Evolutionary conservation across 352 stramenopile species (phyloP).

Genomic region (Phytophthora vignae): DNA sequence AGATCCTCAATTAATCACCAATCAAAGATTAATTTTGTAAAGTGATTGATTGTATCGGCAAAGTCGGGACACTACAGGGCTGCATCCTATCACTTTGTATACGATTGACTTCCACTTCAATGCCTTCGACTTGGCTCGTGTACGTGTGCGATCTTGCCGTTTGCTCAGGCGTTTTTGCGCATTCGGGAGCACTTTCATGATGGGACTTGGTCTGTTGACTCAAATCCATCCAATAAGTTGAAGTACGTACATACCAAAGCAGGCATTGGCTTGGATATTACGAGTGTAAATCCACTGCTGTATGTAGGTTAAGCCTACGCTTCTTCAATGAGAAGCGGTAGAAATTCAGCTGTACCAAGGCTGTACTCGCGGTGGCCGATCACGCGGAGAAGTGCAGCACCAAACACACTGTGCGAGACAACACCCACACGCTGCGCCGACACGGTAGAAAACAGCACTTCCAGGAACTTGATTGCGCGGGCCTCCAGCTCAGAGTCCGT

Average conservation of each 20-base stretch:
- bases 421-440: constrained; percentile 27
- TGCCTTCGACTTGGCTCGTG: neutral
- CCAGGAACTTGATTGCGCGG: constrained; percentile 32
- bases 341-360: constrained; percentile 35
- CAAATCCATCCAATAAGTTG: too few species aligned
- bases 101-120: constrained; percentile 14
- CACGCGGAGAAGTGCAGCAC: constrained; percentile 33
- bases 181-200: too few species aligned
- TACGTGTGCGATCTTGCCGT: too few species aligned
- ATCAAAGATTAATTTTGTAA: neutral
- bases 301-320: neutral
- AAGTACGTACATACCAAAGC: too few species aligned
- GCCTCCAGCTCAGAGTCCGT: constrained; percentile 22
- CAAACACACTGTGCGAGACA: constrained; percentile 41
- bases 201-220: too few species aligned
- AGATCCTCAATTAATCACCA: neutral
- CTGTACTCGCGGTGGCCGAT: constrained; percentile 40
- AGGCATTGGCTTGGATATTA: constrained; percentile 1
- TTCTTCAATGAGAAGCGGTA: constrained; percentile 39
- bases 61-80: neutral
- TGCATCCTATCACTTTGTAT: constrained; percentile 29
- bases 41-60: neutral
- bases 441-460: constrained; percentile 26
- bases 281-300: neutral
- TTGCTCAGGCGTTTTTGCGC: too few species aligned